A percentile compares a stretch with the other conserved stretches of the same genome.
Conservation (phyloP, 2,329 filamentous ascomycete species). For the Cladosporium sp. region DNA sequence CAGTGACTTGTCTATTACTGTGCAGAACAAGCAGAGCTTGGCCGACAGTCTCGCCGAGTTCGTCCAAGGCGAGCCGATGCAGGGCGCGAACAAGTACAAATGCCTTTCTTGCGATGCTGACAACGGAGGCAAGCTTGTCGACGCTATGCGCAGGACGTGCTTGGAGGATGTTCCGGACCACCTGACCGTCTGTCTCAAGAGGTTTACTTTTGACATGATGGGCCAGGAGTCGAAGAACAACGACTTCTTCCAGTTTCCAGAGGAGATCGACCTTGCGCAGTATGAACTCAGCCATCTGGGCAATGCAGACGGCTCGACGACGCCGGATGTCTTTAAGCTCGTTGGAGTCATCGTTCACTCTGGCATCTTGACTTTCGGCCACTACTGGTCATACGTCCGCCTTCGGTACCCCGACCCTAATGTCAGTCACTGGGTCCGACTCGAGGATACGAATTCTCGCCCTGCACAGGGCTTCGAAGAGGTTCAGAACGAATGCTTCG, state of each 20-base stretch:
- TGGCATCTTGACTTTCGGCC: constrained; percentile 86
- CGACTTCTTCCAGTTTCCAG: constrained; percentile 84
- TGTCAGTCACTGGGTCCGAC: constrained; percentile 70
- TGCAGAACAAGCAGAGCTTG: constrained; percentile 80
- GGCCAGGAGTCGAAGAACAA: constrained; percentile 87
- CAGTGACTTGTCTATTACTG: constrained; percentile 90
- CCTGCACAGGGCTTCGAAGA: constrained; percentile 64
- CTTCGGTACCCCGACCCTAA: constrained; percentile 54
- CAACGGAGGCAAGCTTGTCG: constrained; percentile 56
- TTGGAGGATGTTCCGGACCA: constrained; percentile 90
- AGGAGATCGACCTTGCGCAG: constrained; percentile 74
- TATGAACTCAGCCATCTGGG: constrained; percentile 85
- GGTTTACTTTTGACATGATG: constrained; percentile 73
- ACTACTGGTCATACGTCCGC: constrained; percentile 94
- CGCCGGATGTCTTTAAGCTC: constrained; percentile 79
- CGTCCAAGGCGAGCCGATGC: constrained; percentile 92
- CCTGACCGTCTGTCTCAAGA: constrained; percentile 88
- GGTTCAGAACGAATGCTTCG: constrained; percentile 70
- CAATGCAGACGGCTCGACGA: constrained; percentile 47
- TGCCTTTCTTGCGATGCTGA: constrained; percentile 76
- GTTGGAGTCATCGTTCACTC: constrained; percentile 93
- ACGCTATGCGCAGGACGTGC: constrained; percentile 82
- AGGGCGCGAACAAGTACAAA: constrained; percentile 96
- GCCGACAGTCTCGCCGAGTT: constrained; percentile 90
- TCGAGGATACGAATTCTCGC: constrained; percentile 79